Evolutionary conservation across 768 basidiomycete genomes (phyloP).

Genomic region (Amanita thiersii): DNA sequence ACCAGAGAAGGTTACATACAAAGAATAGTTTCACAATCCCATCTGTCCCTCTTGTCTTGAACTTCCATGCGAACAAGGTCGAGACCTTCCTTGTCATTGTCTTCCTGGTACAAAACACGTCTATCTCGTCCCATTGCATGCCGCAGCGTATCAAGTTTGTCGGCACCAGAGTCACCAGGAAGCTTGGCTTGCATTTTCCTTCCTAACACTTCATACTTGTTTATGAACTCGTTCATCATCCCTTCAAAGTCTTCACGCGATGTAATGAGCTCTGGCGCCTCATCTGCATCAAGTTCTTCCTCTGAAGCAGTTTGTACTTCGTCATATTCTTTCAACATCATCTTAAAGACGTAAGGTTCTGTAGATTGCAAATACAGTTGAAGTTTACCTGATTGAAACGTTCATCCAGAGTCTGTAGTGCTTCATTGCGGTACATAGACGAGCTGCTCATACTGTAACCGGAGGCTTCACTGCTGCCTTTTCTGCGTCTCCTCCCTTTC

Average conservation of each 20-base stretch:
- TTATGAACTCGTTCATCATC: constrained; percentile 91
- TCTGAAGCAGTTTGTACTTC: constrained; percentile 30
- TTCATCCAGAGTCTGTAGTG: constrained; percentile 83
- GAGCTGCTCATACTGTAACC: constrained; percentile 98
- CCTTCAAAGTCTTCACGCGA: constrained; percentile 83
- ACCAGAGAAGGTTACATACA: background rate
- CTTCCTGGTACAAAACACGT: constrained; percentile 37
- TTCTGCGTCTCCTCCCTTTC: constrained; percentile 59
- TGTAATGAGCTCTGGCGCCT: constrained; percentile 68
- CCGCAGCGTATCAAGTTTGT: constrained; percentile 77
- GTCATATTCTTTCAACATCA: constrained; percentile 79
- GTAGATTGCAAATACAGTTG: background rate
- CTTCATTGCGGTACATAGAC: constrained; percentile 89
- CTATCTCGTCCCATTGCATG: constrained; percentile 68
- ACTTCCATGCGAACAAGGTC: constrained; percentile 32
- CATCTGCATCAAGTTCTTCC: constrained; percentile 37
- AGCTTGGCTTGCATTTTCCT: constrained; percentile 78
- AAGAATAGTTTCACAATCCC: constrained; percentile 92
- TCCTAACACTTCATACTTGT: constrained; percentile 84
- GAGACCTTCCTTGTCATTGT: constrained; percentile 40
- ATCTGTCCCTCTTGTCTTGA: constrained; percentile 63
- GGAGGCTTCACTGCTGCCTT: constrained; percentile 76
- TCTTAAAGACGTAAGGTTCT: constrained; percentile 20
- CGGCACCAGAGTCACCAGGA: constrained; percentile 60
- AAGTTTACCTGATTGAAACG: constrained; percentile 80